Evolutionary conservation across 768 basidiomycete genomes (phyloP).

Genomic region (Mycena vitilis): DNA sequence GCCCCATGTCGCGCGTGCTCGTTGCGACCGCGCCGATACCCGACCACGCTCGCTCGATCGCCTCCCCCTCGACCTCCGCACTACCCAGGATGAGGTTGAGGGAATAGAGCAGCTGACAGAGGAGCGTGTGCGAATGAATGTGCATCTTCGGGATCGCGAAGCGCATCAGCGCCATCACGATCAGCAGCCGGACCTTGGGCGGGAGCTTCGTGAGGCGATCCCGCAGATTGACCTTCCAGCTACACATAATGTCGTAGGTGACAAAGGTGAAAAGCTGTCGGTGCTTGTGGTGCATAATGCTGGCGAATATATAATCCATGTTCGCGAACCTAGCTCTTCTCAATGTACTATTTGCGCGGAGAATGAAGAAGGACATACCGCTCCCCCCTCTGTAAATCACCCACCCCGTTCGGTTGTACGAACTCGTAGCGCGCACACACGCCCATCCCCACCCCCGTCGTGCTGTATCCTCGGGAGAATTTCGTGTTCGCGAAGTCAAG

Average conservation of each 20-base stretch:
- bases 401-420: neutral
- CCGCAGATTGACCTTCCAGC: neutral
- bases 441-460: too few relatives aligned
- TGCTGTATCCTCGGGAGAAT: too few relatives aligned
- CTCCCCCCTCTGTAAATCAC: neutral
- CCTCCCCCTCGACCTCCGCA: neutral
- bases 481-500: too few relatives aligned
- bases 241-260: too few relatives aligned
- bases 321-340: neutral
- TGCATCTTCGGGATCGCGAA: too few relatives aligned
- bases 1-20: constrained; percentile 46
- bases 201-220: neutral
- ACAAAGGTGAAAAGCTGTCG: neutral
- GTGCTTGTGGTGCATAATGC: neutral
- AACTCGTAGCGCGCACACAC: too few relatives aligned
- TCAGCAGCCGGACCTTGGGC: neutral
- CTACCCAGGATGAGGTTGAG: neutral
- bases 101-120: neutral
- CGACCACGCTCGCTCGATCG: neutral
- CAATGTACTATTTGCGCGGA: neutral
- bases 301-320: neutral
- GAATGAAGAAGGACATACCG: neutral
- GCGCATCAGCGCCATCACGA: neutral
- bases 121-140: neutral
- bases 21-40: constrained; percentile 34